phyloP scores from a whole-genome alignment of 306 rosid genomes.

The Quercus parvula region DNA sequence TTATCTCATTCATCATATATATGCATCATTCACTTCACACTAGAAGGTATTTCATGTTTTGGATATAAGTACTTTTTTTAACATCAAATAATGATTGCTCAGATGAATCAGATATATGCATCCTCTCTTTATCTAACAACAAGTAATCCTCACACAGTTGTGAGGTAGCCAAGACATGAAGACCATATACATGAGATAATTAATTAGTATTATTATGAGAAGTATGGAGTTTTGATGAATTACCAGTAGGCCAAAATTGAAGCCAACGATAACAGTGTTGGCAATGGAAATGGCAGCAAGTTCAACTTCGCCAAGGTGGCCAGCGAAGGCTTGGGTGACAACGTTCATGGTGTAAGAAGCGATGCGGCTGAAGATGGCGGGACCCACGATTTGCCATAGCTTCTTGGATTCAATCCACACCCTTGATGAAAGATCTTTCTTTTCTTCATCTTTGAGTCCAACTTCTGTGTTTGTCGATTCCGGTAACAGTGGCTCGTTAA shows the following conservation, averaged over 20 bases:
- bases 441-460: background rate
- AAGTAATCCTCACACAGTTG: no score
- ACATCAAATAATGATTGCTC: no score
- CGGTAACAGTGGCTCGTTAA: background rate
- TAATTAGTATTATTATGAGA: no score
- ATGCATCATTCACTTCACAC: no score
- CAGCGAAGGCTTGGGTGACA: slow-evolving; percentile 73
- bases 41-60: no score
- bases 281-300: slow-evolving; percentile 78
- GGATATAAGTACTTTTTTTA: no score
- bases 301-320: slow-evolving; percentile 64
- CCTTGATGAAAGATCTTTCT: background rate
- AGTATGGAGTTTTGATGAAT: background rate
- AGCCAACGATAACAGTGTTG: slow-evolving; percentile 70
- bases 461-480: background rate
- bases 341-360: slow-evolving; percentile 65
- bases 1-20: no score
- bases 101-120: background rate
- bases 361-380: slow-evolving; percentile 67
- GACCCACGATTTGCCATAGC: slow-evolving; percentile 75
- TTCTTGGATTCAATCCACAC: slow-evolving; percentile 58
- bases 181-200: no score
- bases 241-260: slow-evolving; percentile 82
- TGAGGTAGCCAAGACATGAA: background rate
- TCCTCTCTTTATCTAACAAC: no score